phyloP scores from a whole-genome alignment of 2,329 filamentous ascomycete species.

The Clonostachys rosea region DNA sequence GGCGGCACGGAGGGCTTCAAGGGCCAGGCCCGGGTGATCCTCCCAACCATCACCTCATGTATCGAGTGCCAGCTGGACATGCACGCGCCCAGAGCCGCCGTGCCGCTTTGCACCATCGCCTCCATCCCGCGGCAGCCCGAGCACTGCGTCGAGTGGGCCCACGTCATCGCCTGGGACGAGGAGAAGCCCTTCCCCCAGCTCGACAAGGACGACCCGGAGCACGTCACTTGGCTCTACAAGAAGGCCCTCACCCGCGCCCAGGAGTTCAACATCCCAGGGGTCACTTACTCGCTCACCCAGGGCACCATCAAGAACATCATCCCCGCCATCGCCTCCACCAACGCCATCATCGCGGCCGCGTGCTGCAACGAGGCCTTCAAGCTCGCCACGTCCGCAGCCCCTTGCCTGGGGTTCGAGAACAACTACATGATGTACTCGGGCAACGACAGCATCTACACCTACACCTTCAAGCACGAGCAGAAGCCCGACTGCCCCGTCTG shows the following conservation, averaged over 20 bases:
- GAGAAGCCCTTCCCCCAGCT: slow-evolving; percentile 78
- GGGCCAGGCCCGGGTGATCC: slow-evolving; percentile 86
- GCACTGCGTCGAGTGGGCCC: slow-evolving; percentile 98
- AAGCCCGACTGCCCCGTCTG: slow-evolving; percentile 96
- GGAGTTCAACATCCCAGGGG: slow-evolving; percentile 86
- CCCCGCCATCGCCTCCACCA: slow-evolving; percentile 94
- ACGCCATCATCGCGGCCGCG: slow-evolving; percentile 90
- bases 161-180: slow-evolving; percentile 94
- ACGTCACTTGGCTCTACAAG: slow-evolving; percentile 94
- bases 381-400: slow-evolving; percentile 78
- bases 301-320: slow-evolving; percentile 99
- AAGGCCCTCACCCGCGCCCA: slow-evolving; percentile 76
- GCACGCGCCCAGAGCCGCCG: slow-evolving; percentile 94
- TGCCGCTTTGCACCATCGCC: slow-evolving; percentile 92
- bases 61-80: slow-evolving; percentile 99
- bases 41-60: slow-evolving; percentile 90
- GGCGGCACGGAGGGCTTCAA: slow-evolving; percentile 99
- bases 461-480: slow-evolving; percentile 92
- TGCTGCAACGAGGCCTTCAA: slow-evolving; percentile 98
- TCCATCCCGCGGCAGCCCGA: slow-evolving; percentile 95
- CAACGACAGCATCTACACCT: slow-evolving; percentile 92
- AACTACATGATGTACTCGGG: slow-evolving; percentile 99
- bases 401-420: slow-evolving; percentile 70
- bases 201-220: slow-evolving; percentile 93
- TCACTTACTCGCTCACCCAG: slow-evolving; percentile 94